Base-by-base conservation (phyloP, 176 grass and related monocot genomes). In the Zoysia pacifica region DNA sequence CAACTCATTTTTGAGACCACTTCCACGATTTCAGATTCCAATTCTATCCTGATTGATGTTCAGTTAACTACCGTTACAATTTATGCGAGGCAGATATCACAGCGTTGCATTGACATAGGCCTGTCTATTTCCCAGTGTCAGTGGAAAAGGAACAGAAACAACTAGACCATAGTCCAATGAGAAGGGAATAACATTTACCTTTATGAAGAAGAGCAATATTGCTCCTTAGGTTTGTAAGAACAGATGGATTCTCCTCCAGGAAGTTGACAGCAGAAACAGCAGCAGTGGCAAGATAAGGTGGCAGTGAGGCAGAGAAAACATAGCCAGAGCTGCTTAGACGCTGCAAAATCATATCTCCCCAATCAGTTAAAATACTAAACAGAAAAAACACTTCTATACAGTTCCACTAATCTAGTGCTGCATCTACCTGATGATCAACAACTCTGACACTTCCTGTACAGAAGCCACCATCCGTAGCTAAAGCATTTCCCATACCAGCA, bases 401-500 rank as follows among this genome's bases (percentile, higher is more conserved):
- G 65, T 50, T 51, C 58, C 13, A 56, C 62, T 9, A 80, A 71
- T 86, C 43, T 77, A 66, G 68, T 71, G 66, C 19, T 46, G 48
- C 52, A 86, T 78, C 20, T 90, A 94, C 95, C 87, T 97, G 92
- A 82, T 97, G 95, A 87, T 97, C 95, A 80, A 97, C 95, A 83
- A 97, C 95, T 89, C 92, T 92, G 68, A 79, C 83, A 82, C 86
- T 94, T 89, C 92, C 92, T 58, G 92, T 93, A 85, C 95, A 97
- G 81, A 97, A 97, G 19, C 95, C 95, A 70, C 95, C 95, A 75
- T 97, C 92, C 62, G 88, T 97, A 52, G 92, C 95, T 66, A 94
- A 71, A 45, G 95, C 90, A 87, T 97, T 97, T 78, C 95, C 95
- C 95, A 97, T 97, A 74, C 95, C 91, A 79, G 95, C 95, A 75